Evolutionary conservation across 352 stramenopile species (phyloP).

Genomic region (Globisporangium mamillatum): DNA sequence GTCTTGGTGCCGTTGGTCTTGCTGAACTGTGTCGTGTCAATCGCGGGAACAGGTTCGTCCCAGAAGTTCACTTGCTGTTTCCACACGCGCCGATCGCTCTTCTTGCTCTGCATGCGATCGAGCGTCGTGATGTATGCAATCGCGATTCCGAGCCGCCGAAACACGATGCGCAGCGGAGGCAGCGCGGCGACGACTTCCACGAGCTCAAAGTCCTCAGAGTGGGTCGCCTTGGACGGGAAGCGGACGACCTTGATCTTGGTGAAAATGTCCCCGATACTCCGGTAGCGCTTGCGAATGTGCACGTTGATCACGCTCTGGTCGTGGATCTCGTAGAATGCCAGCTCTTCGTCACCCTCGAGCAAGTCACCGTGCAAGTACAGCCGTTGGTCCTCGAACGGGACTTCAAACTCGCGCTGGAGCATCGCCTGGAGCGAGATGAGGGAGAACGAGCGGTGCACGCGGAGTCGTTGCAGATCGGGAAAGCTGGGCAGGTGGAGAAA

Average conservation of each 20-base stretch:
- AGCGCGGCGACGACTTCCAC: slow-evolving; percentile 59
- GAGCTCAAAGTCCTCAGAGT: slow-evolving; percentile 50
- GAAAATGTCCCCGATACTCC: slow-evolving; percentile 63
- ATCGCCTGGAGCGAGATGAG: slow-evolving; percentile 51
- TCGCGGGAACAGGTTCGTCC: slow-evolving; percentile 24
- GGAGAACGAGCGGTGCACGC: slow-evolving; percentile 43
- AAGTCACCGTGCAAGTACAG: slow-evolving; percentile 54
- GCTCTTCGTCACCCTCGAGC: slow-evolving; percentile 61
- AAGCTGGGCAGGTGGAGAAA: slow-evolving; percentile 40
- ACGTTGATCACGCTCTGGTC: slow-evolving; percentile 52
- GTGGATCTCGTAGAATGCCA: slow-evolving; percentile 52
- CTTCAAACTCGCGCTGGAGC: slow-evolving; percentile 51
- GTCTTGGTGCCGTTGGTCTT: neutral
- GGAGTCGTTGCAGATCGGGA: slow-evolving; percentile 33
- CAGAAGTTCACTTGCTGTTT: slow-evolving; percentile 38
- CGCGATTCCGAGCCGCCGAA: slow-evolving; percentile 49
- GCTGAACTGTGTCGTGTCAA: neutral
- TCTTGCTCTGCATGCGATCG: slow-evolving; percentile 43
- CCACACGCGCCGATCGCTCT: slow-evolving; percentile 49
- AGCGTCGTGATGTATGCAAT: slow-evolving; percentile 62
- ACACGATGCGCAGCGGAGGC: slow-evolving; percentile 49
- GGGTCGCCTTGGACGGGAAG: slow-evolving; percentile 24
- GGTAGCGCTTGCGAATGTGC: slow-evolving; percentile 40
- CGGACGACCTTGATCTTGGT: slow-evolving; percentile 56
- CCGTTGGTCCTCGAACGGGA: slow-evolving; percentile 63